phyloP scores from a whole-genome alignment of 1,139 yeast species.

The Debaryomycetaceae sp. region DNA sequence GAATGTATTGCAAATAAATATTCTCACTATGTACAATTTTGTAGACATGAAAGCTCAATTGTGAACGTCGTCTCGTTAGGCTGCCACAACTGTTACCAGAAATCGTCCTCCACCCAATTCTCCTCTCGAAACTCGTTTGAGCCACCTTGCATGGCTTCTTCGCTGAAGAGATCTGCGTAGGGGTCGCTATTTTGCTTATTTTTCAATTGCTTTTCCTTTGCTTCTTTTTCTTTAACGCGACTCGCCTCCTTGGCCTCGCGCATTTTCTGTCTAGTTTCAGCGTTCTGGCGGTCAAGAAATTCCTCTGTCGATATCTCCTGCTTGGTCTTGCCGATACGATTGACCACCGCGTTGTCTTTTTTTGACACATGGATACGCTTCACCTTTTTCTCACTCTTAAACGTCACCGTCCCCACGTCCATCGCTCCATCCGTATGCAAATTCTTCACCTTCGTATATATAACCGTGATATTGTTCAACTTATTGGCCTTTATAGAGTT shows the following conservation, averaged over 20 bases:
- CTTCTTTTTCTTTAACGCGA: constrained; percentile 27
- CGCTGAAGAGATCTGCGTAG: constrained; percentile 57
- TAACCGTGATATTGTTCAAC: constrained; percentile 61
- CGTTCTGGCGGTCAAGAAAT: constrained; percentile 38
- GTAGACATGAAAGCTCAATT: not conserved
- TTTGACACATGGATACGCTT: constrained; percentile 53
- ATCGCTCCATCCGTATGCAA: constrained; percentile 67
- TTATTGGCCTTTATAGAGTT: constrained; percentile 80
- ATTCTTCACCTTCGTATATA: constrained; percentile 77
- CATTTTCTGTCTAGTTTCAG: constrained; percentile 34
- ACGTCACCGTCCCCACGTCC: constrained; percentile 85
- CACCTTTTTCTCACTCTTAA: constrained; percentile 53
- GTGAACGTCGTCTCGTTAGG: not conserved
- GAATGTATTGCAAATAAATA: constrained; percentile 1
- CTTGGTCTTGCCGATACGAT: constrained; percentile 65
- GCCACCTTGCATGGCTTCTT: constrained; percentile 43
- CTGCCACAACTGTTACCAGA: constrained; percentile 32
- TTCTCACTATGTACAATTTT: constrained; percentile 1
- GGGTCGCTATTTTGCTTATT: constrained; percentile 41
- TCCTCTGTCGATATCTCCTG: constrained; percentile 45
- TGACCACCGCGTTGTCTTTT: constrained; percentile 61
- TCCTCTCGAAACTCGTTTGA: constrained; percentile 55
- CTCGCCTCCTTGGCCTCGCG: constrained; percentile 33
- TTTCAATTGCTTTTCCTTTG: constrained; percentile 15
- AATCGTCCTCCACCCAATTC: constrained; percentile 66